Conservation (phyloP, 805 yeast species). For the Starmera pachycereana region DNA sequence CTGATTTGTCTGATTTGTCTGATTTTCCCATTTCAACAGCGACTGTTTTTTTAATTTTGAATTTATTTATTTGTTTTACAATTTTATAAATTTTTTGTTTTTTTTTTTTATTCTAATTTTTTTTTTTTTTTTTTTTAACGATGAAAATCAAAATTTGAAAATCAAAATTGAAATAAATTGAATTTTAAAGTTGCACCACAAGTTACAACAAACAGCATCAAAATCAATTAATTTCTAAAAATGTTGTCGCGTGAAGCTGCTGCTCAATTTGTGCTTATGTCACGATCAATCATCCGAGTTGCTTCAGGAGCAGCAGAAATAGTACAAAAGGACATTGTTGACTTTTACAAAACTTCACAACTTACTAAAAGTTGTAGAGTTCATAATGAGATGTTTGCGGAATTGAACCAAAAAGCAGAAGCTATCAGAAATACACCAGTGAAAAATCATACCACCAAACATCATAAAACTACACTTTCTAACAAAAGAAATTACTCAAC, state of each 20-base stretch:
- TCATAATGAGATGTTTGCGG: conserved; percentile 17
- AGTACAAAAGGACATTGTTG: conserved; percentile 5
- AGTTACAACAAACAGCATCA: too few relatives aligned
- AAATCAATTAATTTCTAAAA: too few relatives aligned
- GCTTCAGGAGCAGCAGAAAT: conserved; percentile 6
- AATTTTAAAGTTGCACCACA: too few relatives aligned
- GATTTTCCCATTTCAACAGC: neutral
- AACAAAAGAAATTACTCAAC: conserved; percentile 4
- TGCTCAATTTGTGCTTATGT: conserved; percentile 10
- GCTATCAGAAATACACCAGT: conserved; percentile 3
- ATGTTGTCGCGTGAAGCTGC: conserved; percentile 13
- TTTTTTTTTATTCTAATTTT: neutral
- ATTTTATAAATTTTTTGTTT: neutral
- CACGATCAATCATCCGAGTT: conserved; percentile 9
- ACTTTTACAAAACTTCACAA: conserved; percentile 13
- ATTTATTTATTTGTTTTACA: neutral
- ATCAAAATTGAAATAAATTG: neutral
- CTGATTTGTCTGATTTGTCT: conserved; percentile 11
- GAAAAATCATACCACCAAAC: conserved; percentile 4
- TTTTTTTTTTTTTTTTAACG: neutral
- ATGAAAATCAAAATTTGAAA: neutral
- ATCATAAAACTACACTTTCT: neutral
- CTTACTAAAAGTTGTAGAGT: conserved; percentile 14
- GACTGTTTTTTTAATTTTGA: neutral
- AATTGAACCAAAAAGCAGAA: conserved; percentile 4